Conservation (phyloP, 768 basidiomycete genomes). For the Panellus pusillus region DNA sequence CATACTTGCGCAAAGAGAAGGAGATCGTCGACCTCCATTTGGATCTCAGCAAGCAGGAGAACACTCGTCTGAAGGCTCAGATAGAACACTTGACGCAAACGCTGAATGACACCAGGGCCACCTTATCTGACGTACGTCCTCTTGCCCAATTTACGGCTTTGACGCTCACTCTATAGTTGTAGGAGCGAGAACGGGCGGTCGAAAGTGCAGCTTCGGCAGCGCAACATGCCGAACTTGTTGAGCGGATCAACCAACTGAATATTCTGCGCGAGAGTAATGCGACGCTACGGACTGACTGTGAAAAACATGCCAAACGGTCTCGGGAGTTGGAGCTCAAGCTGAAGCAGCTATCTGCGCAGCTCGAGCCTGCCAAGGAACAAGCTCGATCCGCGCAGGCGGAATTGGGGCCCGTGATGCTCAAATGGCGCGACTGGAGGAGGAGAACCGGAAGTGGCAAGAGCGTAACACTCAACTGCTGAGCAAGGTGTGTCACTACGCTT, state of each 20-base stretch:
- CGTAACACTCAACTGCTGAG: constrained; percentile 77
- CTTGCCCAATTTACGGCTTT: not conserved
- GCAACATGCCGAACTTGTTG: constrained; percentile 82
- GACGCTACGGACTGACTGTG: constrained; percentile 76
- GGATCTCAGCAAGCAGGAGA: constrained; percentile 78
- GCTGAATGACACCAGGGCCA: constrained; percentile 67
- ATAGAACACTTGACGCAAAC: constrained; percentile 70
- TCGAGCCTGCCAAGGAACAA: constrained; percentile 76
- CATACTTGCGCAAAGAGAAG: constrained; percentile 86
- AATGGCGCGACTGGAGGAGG: constrained; percentile 68
- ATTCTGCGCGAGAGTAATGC: constrained; percentile 87
- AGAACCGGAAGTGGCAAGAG: constrained; percentile 81
- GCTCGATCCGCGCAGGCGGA: constrained; percentile 68
- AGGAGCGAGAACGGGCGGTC: constrained; percentile 83
- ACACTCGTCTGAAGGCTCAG: constrained; percentile 68
- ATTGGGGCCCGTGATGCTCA: constrained; percentile 66
- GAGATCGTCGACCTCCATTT: constrained; percentile 89
- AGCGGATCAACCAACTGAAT: constrained; percentile 84
- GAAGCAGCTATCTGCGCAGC: constrained; percentile 53
- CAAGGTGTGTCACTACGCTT: constrained; percentile 51
- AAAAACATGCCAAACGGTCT: constrained; percentile 66
- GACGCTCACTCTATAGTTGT: constrained; percentile 4
- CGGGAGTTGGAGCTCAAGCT: constrained; percentile 67
- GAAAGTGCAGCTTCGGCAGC: constrained; percentile 69
- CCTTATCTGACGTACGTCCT: constrained; percentile 64